Conservation (phyloP, 2,329 filamentous ascomycete genomes). For the Penicillium hesseltinei region DNA sequence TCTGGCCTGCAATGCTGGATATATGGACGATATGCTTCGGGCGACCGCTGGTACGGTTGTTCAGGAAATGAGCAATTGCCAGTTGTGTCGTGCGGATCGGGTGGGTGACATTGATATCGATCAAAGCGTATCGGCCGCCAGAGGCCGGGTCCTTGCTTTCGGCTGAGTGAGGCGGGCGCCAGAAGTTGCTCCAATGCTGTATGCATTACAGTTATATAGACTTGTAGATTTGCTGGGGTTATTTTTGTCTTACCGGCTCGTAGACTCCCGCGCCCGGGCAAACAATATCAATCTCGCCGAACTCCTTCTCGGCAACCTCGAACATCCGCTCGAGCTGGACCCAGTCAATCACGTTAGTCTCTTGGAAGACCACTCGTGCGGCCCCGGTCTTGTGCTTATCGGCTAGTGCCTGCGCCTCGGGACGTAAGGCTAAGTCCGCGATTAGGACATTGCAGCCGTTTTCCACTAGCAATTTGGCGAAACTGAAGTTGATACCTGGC, state of each 20-base stretch:
- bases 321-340: slow-evolving; percentile 51
- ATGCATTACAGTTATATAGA: background rate
- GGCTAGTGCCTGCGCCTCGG: slow-evolving; percentile 44
- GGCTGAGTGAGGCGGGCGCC: slow-evolving; percentile 45
- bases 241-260: slow-evolving; percentile 37
- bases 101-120: slow-evolving; percentile 55
- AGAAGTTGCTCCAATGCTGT: slow-evolving; percentile 52
- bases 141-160: slow-evolving; percentile 41
- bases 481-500: slow-evolving; percentile 48
- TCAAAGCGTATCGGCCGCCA: slow-evolving; percentile 43
- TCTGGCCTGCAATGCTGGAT: slow-evolving; percentile 49
- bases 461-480: slow-evolving; percentile 44
- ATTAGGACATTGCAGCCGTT: slow-evolving; percentile 49
- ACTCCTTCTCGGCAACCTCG: slow-evolving; percentile 47
- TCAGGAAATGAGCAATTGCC: slow-evolving; percentile 51
- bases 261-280: slow-evolving; percentile 49
- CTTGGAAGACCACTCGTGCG: slow-evolving; percentile 43
- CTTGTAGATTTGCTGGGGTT: background rate
- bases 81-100: slow-evolving; percentile 53
- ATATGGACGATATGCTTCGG: slow-evolving; percentile 50
- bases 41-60: slow-evolving; percentile 26
- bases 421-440: slow-evolving; percentile 46
- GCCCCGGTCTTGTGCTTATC: slow-evolving; percentile 36
- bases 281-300: slow-evolving; percentile 49
- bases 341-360: slow-evolving; percentile 53